Evolutionary conservation across 2,329 filamentous ascomycete genomes (phyloP).

Genomic region (Aspergillus ochraceus): DNA sequence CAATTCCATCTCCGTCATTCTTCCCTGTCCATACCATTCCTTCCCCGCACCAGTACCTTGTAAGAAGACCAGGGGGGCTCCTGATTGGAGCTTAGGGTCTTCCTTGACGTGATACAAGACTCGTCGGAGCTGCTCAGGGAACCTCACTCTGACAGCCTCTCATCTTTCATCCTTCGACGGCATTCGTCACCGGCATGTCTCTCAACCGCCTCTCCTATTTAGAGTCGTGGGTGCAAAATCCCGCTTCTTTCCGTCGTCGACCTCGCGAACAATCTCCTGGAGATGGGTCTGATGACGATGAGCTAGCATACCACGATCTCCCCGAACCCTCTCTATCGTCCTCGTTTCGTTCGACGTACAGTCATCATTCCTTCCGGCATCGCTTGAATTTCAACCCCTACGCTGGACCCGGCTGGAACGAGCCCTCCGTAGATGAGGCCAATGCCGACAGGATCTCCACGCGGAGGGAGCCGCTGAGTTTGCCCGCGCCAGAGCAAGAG

Average conservation of each 20-base stretch:
- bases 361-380: slow-evolving; percentile 21
- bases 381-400: slow-evolving; percentile 47
- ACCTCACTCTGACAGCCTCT: not conserved
- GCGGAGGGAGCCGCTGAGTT: slow-evolving; percentile 20
- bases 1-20: not conserved
- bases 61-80: not conserved
- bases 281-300: slow-evolving; percentile 20
- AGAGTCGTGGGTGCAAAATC: slow-evolving; percentile 44
- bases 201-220: slow-evolving; percentile 44
- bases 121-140: not conserved
- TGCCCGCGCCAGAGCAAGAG: slow-evolving; percentile 20
- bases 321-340: slow-evolving; percentile 32
- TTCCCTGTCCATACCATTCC: not conserved
- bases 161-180: not conserved
- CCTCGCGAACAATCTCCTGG: slow-evolving; percentile 19
- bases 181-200: slow-evolving; percentile 33
- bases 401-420: slow-evolving; percentile 38
- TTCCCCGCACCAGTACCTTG: not conserved
- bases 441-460: slow-evolving; percentile 29
- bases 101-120: not conserved
- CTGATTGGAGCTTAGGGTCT: not conserved
- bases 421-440: slow-evolving; percentile 28
- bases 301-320: slow-evolving; percentile 29
- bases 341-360: slow-evolving; percentile 37
- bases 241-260: slow-evolving; percentile 28